phyloP scores from a whole-genome alignment of 2,329 filamentous ascomycete species.

The Niveomyces coronatus region DNA sequence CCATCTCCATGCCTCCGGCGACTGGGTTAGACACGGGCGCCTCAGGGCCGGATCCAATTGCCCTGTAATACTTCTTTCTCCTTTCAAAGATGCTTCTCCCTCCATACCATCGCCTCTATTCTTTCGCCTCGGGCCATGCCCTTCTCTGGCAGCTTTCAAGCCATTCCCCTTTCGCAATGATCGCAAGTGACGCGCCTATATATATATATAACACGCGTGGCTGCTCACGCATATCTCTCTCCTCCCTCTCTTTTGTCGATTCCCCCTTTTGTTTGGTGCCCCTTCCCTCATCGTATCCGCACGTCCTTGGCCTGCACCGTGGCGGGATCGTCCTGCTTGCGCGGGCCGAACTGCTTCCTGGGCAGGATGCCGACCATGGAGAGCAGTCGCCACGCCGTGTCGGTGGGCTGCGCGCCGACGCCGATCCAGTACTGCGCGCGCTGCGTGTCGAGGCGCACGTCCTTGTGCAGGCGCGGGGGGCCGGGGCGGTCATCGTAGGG shows the following conservation, averaged over 20 bases:
- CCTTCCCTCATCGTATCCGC: conserved; percentile 18
- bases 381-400: conserved; percentile 78
- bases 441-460: conserved; percentile 73
- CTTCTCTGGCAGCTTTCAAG: too few relatives aligned
- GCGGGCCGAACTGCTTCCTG: conserved; percentile 27
- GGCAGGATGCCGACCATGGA: conserved; percentile 54
- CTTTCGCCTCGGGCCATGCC: not conserved
- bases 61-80: too few relatives aligned
- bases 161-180: too few relatives aligned
- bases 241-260: not conserved
- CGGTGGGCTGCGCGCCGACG: conserved; percentile 88
- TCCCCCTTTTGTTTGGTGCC: not conserved
- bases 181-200: too few relatives aligned
- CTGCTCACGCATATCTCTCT: too few relatives aligned
- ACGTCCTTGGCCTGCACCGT: conserved; percentile 19
- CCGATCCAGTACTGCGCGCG: conserved; percentile 93
- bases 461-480: conserved; percentile 72
- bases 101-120: not conserved
- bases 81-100: not conserved
- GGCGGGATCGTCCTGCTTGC: conserved; percentile 16
- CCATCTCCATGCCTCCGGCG: too few relatives aligned
- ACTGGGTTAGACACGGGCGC: too few relatives aligned
- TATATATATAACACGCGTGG: too few relatives aligned
- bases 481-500: conserved; percentile 51
- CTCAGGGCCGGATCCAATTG: too few relatives aligned